These are phyloP conservation scores for Alternaria solani DNA, from an alignment of 2,329 filamentous ascomycete species.

Conservation along the genomic window DNA sequence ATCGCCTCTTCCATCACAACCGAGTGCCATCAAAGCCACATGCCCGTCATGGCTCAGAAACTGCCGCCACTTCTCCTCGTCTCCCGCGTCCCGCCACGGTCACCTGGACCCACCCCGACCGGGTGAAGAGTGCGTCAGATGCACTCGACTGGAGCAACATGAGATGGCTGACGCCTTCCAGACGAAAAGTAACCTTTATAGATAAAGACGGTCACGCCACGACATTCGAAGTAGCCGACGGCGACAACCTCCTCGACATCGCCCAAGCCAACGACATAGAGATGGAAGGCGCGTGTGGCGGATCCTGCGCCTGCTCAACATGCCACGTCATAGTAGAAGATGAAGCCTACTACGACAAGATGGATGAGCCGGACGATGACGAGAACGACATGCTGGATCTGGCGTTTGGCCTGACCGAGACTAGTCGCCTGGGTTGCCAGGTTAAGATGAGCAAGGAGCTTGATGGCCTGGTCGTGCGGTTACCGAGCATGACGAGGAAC, in stretches of 20 bases:
- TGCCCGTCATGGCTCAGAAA: conserved; percentile 7
- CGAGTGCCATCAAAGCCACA: conserved; percentile 4
- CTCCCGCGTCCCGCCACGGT: conserved; percentile 70
- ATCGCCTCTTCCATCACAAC: background rate
- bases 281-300: conserved; percentile 98
- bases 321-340: conserved; percentile 88
- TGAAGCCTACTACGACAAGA: conserved; percentile 77
- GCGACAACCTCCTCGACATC: conserved; percentile 94
- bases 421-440: conserved; percentile 84
- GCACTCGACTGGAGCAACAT: background rate
- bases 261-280: conserved; percentile 94
- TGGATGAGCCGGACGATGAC: conserved; percentile 62
- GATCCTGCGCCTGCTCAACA: conserved; percentile 90
- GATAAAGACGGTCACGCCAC: conserved; percentile 84
- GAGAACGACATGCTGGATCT: conserved; percentile 70
- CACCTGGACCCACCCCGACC: conserved; percentile 85
- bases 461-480: conserved; percentile 82
- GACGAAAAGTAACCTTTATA: conserved; percentile 88
- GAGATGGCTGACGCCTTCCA: conserved; percentile 48
- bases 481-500: conserved; percentile 95
- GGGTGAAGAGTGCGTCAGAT: conserved; percentile 80
- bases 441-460: conserved; percentile 90
- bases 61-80: conserved; percentile 70
- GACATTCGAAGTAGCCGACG: conserved; percentile 80
- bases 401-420: conserved; percentile 89